Evolutionary conservation across 2,329 filamentous ascomycete genomes (phyloP), one percentile per base, ranked within the genome.

Genomic region (Clarireedia homoeocarpa): DNA sequence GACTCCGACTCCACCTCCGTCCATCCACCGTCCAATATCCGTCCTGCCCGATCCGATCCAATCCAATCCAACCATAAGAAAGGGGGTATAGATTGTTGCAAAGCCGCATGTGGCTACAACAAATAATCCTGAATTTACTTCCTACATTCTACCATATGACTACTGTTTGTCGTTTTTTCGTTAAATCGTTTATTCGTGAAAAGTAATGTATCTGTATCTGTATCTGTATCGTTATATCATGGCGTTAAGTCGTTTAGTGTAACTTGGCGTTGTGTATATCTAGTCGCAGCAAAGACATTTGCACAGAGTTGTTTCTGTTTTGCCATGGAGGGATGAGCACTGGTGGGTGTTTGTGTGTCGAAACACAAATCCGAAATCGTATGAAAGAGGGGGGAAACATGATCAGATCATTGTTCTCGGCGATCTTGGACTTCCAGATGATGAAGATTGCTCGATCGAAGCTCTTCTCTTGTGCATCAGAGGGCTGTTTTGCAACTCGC

Each of bases 401-500:
- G 30, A 7, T 42, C 14, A 42, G 39, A 42, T 42, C n/a, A 42
- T 9, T 20, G 46, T 30, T 20, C 46, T 48, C 26, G 46, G 46
- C 24, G 24, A 48, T 4, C 46, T 50, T 4, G 46, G 38, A 39
- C 46, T 55, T 17, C 46, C 46, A 1, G 49, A 9, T 7, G 46
- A 49, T 6, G 52, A 55, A n/a, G 36, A 44, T 15, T 55, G 74
- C 68, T 85, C 83, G 63, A 85, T 80, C 6, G 79, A 83, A n/a
- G 80, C 79, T 65, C 82, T 81, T 15, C 83, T 75, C 63, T 82
- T 78, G 50, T 82, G 80, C 73, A 86, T 76, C 55, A 78, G 69
- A 2, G 82, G 83, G 24, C 80, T 83, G 55, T 71, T 77, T 66
- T 85, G 82, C 50, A 86, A 71, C 64, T 86, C 83, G 53, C 80